A percentile compares a stretch with the other conserved stretches of the same genome.
phyloP scores from a whole-genome alignment of 148 eudicot genomes.

The Chenopodium album region DNA sequence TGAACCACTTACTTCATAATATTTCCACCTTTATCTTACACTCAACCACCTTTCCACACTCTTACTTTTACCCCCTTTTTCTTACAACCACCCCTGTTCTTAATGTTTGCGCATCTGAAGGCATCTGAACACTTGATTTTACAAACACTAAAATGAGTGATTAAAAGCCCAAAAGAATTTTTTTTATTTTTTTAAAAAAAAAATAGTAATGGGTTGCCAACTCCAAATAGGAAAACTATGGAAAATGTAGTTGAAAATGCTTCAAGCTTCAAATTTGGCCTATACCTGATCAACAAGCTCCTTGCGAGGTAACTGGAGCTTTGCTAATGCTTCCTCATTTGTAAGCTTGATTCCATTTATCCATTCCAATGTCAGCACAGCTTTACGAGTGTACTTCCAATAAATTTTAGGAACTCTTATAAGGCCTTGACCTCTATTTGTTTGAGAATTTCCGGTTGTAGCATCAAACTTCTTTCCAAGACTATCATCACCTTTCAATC shows the following conservation, averaged over 20 bases:
- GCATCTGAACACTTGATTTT: neutral
- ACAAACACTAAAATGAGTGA: neutral
- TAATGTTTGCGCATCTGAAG: neutral
- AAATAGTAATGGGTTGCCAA: neutral
- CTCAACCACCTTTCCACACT: too few relatives aligned
- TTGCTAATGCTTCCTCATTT: constrained; percentile 55
- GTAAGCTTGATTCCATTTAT: constrained; percentile 93
- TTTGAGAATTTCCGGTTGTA: constrained; percentile 26
- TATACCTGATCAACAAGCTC: constrained; percentile 88
- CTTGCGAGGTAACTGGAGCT: constrained; percentile 61
- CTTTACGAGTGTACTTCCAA: constrained; percentile 86
- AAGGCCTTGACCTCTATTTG: constrained; percentile 34
- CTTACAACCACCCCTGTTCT: too few relatives aligned
- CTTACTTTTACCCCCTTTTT: too few relatives aligned
- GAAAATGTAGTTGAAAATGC: neutral
- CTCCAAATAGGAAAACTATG: neutral
- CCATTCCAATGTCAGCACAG: constrained; percentile 98
- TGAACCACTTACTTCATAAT: too few relatives aligned
- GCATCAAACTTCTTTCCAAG: constrained; percentile 29
- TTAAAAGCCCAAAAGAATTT: neutral
- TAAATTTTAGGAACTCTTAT: constrained; percentile 88
- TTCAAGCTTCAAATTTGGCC: neutral
- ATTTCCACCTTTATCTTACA: too few relatives aligned
- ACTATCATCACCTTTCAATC: constrained; percentile 35
- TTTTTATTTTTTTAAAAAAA: neutral